A percentile compares a stretch with the other conserved stretches of the same genome.
Evolutionary conservation across 2,329 filamentous ascomycete species (phyloP).

Genomic region (Sporothrix mexicana): DNA sequence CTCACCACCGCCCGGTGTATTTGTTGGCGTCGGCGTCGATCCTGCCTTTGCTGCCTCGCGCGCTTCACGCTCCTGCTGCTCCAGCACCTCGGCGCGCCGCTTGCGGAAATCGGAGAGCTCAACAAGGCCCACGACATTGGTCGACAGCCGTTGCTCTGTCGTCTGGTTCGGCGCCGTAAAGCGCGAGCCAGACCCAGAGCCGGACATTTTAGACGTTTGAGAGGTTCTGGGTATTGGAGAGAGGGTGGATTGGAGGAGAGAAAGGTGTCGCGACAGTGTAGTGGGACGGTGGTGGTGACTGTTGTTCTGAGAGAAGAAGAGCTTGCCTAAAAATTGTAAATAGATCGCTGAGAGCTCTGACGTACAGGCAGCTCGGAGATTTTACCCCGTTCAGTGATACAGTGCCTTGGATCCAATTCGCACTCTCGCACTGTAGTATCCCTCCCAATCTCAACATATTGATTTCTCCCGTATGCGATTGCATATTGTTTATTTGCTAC

Average conservation of each 20-base stretch:
- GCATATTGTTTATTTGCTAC: no score
- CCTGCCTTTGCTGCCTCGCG: slow-evolving; percentile 60
- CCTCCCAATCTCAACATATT: background rate
- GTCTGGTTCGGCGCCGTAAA: slow-evolving; percentile 79
- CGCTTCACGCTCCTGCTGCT: slow-evolving; percentile 83
- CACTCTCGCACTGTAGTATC: slow-evolving; percentile 17
- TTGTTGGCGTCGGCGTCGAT: slow-evolving; percentile 42
- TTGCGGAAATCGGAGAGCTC: slow-evolving; percentile 94
- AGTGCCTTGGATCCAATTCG: background rate
- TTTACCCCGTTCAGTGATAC: background rate
- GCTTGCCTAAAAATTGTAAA: slow-evolving; percentile 24
- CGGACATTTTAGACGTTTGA: slow-evolving; percentile 40
- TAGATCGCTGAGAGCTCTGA: background rate
- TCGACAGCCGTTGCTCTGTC: slow-evolving; percentile 81
- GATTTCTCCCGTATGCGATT: no score
- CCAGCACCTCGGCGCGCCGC: slow-evolving; percentile 89
- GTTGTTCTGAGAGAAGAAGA: background rate
- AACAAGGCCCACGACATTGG: slow-evolving; percentile 88
- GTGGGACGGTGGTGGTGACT: background rate
- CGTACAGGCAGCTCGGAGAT: slow-evolving; percentile 15
- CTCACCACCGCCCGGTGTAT: slow-evolving; percentile 49
- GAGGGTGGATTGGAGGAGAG: background rate
- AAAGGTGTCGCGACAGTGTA: background rate
- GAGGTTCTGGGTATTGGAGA: no score
- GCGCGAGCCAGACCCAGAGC: slow-evolving; percentile 54